Evolutionary conservation across 1,284 basidiomycete species (phyloP), one percentile per base, ranked within the genome.

Genomic region (Trametes pubescens): DNA sequence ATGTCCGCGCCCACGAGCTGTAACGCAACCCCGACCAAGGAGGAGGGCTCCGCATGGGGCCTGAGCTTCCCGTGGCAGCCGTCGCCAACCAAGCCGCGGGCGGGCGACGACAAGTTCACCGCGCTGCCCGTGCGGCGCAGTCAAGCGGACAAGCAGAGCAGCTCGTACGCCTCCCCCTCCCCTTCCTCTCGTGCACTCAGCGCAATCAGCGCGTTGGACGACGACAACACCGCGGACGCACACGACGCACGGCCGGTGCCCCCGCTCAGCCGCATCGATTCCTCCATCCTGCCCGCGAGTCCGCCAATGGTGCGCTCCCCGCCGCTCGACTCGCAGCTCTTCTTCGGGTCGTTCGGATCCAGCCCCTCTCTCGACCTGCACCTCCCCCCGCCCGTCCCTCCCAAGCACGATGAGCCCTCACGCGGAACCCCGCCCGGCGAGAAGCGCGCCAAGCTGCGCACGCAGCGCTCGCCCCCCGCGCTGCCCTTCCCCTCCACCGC

Each of bases 321-420:
- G 35, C 75, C 77, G 13, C 71, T 80, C 16, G 73, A 78, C 51
- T 74, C 76, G 8, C 68, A 73, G 57, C 71, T 80, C 6, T 75
- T 76, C 65, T 80, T 79, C 64, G 69, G 67, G 7, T 35, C 65
- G 34, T 70, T 71, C 51, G 70, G 67, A 0, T 65, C 66, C 6
- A 62, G 60, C 2, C 69, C 72, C 1, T 59, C 59, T 14, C 64
- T 71, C 29, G 49, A 65, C 56, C 48, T 70, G 38, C 61, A 52
- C 1, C 18, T 64, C 44, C 52, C 61, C 6, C 54, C 57, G 4
- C 43, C 61, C 29, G 16, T 43, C 6, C 40, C 40, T 3, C 16
- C 40, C 40, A 43, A 21, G 46, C 21, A n/a, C 34, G 40, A 14
- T 13, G 9, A 34, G 32, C 24, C 55, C 38, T 24, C n/a, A 1